Evolutionary conservation across 306 rosid species (phyloP), one percentile per base, ranked within the genome.

Genomic region (Corylus heterophylla): DNA sequence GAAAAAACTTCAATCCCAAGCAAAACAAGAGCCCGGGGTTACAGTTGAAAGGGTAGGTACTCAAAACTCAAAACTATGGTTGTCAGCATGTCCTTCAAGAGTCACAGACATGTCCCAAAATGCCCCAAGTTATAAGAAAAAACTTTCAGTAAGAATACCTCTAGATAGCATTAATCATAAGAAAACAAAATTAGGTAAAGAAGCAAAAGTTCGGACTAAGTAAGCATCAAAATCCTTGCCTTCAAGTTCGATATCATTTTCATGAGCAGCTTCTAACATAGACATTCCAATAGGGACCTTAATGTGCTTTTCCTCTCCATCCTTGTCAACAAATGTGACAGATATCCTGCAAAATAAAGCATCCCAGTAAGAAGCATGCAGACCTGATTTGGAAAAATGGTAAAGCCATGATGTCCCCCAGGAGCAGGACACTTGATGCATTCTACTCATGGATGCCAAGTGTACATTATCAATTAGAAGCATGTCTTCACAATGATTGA

Each of bases 181-280:
- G 55, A 49, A 31, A 71, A 79, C 7, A 74, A 69, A 58, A 44
- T 74, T 69, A 39, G 49, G 47, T n/a, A 8, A 75, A 54, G 66
- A 50, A 51, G 45, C 42, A 17, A 25, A 68, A 78, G 0, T 54
- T 58, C 63, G 48, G 12, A 79, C 31, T 20, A 29, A 63, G 69
- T n/a, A 67, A 66, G 76, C 44, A 71, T 31, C 67, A 86, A 81
- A 86, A 54, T 66, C 71, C 90, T 76, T 82, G 78, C 98, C 98
- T 95, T 95, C 98, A 74, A 95, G 97, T 71, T 95, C 98, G 76
- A 92, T 91, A 82, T 95, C 97, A 52, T 92, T 95, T 88, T 86
- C 82, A 81, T 92, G 98, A 85, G 98, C 98, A 80, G 98, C 98
- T 88, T 95, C 98, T 77, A 95, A 76, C 92, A 95, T 91, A 54